Percentiles rank a stretch among this genome's conserved stretches.
These are phyloP conservation scores for Typha latifolia DNA, from an alignment of 176 grass and related monocot species.

Conservation along the genomic window DNA sequence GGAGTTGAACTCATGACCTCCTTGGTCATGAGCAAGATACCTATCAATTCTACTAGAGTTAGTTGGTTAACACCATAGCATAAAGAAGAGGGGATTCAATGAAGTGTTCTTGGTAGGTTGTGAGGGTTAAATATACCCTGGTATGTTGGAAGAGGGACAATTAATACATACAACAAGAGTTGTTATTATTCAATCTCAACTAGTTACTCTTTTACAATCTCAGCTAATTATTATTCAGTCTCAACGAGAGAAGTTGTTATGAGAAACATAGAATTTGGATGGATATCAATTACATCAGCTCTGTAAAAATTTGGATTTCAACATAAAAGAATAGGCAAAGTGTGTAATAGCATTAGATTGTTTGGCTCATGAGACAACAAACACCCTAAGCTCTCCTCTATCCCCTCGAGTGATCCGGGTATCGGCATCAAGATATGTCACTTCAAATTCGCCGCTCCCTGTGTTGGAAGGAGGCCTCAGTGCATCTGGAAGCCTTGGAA, in stretches of 20 bases:
- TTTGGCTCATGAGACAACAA: conserved; percentile 60
- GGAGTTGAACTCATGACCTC: too few species aligned
- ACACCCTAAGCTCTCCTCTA: conserved; percentile 74
- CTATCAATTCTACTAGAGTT: too few species aligned
- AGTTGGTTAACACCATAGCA: too few species aligned
- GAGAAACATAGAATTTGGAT: neutral
- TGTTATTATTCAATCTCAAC: too few species aligned
- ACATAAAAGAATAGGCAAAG: neutral
- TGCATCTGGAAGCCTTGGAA: conserved; percentile 63
- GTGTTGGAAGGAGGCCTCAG: conserved; percentile 61
- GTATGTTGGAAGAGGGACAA: too few species aligned
- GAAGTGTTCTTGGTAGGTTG: too few species aligned
- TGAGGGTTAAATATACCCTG: too few species aligned
- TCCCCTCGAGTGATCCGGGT: conserved; percentile 76
- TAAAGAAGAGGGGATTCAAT: too few species aligned
- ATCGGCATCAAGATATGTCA: conserved; percentile 77
- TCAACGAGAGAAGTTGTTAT: neutral
- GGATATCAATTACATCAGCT: neutral
- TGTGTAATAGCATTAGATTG: neutral
- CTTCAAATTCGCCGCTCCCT: conserved; percentile 77
- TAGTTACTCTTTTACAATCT: too few species aligned
- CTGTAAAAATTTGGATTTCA: neutral
- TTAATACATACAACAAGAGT: too few species aligned
- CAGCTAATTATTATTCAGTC: too few species aligned
- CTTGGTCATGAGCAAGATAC: too few species aligned